Base-by-base conservation (phyloP, 1,139 yeast species). In the Debaryomyces psychrophilus region DNA sequence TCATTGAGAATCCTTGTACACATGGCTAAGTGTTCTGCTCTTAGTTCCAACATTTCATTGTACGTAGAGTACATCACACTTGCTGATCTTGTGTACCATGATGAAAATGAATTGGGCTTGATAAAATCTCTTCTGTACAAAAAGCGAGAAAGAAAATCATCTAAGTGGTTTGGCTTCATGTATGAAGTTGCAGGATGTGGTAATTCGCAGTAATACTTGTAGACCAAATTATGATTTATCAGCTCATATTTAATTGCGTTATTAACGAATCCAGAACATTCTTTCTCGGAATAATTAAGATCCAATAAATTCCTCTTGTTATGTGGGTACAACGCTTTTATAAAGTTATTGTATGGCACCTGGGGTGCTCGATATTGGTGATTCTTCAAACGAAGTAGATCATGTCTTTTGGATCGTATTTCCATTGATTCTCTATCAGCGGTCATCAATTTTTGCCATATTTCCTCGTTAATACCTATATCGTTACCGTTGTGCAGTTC, bases 241-340 rank as follows among this genome's bases (percentile, higher is more conserved):
- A 34, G 25, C 12, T 49, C 36, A 48, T 59, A 56, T 41, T 62
- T 62, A 8, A 43, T 46, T 15, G 47, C 41, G 27, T 51, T 56
- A 6, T 31, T 31, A 7, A 44, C 39, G 26, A 51, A 41, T 39
- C 12, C 23, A 3, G 29, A 36, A 6, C 15, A 8, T 7, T 20
- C 23, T 8, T 29, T 8, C 14, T 22, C 38, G 9, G 37, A n/a
- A 29, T 28, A 29, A 12, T 37, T 44, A 29, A 56, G 51, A 15
- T 37, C 43, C 11, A 50, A 46, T 26, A 29, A 45, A 23, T 49
- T 49, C 49, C 14, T 48, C 26, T 7, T 50, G 50, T 33, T 35
- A 41, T 53, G 31, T 0, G 79, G 78, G 49, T 75, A 76, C 27
- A 77, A 51, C n/a, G 58, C 57, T 38, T 62, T 55, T 11, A 74